Conservation (phyloP, 345 rosid genomes). For the Kandelia obovata region DNA sequence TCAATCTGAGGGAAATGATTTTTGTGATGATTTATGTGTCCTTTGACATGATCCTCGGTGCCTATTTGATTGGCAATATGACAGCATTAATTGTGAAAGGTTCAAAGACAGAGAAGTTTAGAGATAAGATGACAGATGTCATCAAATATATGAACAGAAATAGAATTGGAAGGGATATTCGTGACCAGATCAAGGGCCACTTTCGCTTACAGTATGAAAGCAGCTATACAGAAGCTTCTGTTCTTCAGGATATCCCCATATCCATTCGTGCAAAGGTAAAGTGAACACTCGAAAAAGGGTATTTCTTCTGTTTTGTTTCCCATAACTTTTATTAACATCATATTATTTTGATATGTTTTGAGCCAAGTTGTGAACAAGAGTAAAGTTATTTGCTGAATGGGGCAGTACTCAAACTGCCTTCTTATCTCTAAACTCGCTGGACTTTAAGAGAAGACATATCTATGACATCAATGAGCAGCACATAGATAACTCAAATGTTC, state of each 20-base stretch:
- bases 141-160: conserved; percentile 87
- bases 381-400: too few species aligned
- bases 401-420: too few species aligned
- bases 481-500: too few species aligned
- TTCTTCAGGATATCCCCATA: conserved; percentile 79
- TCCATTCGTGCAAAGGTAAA: conserved; percentile 91
- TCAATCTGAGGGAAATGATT: conserved; percentile 95
- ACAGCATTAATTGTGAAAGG: conserved; percentile 98
- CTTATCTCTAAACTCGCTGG: too few species aligned
- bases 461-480: too few species aligned
- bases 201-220: conserved; percentile 80
- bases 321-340: too few species aligned
- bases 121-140: conserved; percentile 92
- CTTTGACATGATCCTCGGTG: conserved; percentile 95
- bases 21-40: conserved; percentile 87
- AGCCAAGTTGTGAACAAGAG: too few species aligned
- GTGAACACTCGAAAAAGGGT: background rate
- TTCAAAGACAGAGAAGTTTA: conserved; percentile 87
- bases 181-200: conserved; percentile 73
- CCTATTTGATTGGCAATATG: conserved; percentile 95
- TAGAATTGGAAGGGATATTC: conserved; percentile 59
- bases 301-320: background rate
- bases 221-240: conserved; percentile 69
- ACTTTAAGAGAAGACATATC: too few species aligned
- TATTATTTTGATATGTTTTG: too few species aligned